A percentile compares a stretch with the other conserved stretches of the same genome.
Evolutionary conservation across 73 alveolate species (phyloP).

Genomic region (Stentor roeselii): DNA sequence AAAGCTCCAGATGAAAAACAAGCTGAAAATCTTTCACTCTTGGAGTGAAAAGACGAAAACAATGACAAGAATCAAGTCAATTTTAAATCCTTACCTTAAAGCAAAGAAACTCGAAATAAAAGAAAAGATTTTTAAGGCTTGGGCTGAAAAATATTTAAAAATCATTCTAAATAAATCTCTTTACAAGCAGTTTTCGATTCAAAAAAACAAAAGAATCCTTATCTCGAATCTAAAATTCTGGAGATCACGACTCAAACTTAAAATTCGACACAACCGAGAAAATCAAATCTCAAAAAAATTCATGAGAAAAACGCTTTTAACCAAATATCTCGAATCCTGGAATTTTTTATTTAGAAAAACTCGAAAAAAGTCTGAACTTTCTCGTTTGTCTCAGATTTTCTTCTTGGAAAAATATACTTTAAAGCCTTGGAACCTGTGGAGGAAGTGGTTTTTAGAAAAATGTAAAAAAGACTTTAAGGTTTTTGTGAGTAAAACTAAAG

Average conservation of each 20-base stretch:
- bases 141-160: neutral
- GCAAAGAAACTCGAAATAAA: neutral
- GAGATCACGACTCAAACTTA: neutral
- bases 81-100: neutral
- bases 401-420: neutral
- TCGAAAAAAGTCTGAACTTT: neutral
- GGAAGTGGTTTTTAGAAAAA: conserved; percentile 13
- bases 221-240: neutral
- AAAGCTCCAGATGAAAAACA: neutral
- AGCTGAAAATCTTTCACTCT: neutral
- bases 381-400: neutral
- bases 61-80: neutral
- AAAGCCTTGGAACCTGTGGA: conserved; percentile 10
- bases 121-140: neutral
- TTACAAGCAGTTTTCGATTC: neutral
- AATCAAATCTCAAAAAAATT: neutral
- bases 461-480: neutral
- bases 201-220: neutral
- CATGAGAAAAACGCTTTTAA: neutral
- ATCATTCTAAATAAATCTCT: no score
- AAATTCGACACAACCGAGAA: neutral
- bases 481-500: no score
- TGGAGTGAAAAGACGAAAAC: neutral
- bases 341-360: neutral
- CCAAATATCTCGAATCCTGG: neutral